A percentile compares a stretch with the other conserved stretches of the same genome.
Evolutionary conservation across 1,139 yeast genomes (phyloP).

Genomic region (Saccharomyces hybrid): DNA sequence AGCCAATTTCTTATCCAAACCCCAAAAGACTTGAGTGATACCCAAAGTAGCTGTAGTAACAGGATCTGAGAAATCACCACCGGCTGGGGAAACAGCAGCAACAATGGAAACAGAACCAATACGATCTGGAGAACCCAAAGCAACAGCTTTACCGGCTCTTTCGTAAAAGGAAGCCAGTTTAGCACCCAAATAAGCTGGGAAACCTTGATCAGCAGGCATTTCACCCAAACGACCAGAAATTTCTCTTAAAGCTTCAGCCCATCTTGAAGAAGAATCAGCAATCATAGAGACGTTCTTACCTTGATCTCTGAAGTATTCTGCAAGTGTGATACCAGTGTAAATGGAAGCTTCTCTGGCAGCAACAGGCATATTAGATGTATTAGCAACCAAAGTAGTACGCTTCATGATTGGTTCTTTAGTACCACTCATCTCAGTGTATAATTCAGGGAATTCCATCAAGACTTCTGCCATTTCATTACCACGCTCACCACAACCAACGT

Average conservation of each 20-base stretch:
- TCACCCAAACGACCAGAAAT: conserved; percentile 99
- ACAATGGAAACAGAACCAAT: conserved; percentile 95
- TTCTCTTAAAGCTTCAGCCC: conserved; percentile 99
- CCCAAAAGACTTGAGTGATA: conserved; percentile 99
- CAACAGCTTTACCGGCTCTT: conserved; percentile 96
- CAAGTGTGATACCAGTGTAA: conserved; percentile 96
- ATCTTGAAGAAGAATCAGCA: conserved; percentile 98
- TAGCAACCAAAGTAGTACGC: conserved; percentile 96
- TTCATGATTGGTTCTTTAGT: conserved; percentile 98
- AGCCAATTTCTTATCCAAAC: conserved; percentile 95
- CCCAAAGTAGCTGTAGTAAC: conserved; percentile 97
- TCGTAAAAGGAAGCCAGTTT: conserved; percentile 97
- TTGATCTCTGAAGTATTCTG: conserved; percentile 99
- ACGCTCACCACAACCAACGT: conserved; percentile 92
- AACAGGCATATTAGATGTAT: conserved; percentile 98
- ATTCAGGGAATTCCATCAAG: conserved; percentile 97
- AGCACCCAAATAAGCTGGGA: conserved; percentile 99
- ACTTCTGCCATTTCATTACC: conserved; percentile 99
- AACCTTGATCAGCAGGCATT: conserved; percentile 99
- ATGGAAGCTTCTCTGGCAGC: conserved; percentile 99
- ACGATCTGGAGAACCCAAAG: conserved; percentile 94
- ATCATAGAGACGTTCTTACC: conserved; percentile 98
- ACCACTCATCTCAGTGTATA: conserved; percentile 82
- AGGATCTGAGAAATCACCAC: conserved; percentile 99
- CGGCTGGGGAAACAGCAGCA: conserved; percentile 99